phyloP scores from a whole-genome alignment of 192 early-diverging fungal genomes.

The Umbelopsis vinacea region DNA sequence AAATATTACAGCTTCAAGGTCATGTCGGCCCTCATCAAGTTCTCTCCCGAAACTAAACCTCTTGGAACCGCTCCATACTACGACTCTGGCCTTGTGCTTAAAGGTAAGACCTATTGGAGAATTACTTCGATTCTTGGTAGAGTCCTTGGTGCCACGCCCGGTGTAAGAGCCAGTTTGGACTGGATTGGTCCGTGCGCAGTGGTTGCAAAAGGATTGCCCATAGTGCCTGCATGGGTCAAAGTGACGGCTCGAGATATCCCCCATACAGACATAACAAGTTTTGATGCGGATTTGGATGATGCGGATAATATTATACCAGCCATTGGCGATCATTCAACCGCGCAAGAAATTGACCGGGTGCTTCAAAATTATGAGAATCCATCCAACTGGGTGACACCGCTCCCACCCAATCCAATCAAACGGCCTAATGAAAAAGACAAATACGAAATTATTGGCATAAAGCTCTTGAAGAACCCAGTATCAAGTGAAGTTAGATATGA shows the following conservation, averaged over 20 bases:
- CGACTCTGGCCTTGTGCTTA: not conserved
- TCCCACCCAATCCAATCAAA: not conserved
- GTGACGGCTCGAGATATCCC: not conserved
- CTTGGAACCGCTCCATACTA: not conserved
- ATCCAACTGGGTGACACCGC: not conserved
- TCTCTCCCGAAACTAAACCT: not conserved
- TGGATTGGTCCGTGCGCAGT: not conserved
- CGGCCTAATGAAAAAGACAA: not conserved
- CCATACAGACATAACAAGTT: not conserved
- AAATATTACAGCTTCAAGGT: not conserved
- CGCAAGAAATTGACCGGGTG: not conserved
- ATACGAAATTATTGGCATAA: not conserved
- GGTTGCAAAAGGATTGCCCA: not conserved
- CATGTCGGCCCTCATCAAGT: not conserved
- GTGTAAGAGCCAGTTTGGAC: not conserved
- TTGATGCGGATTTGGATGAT: not conserved
- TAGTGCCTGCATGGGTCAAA: not conserved
- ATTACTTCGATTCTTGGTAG: not conserved
- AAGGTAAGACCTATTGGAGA: not conserved
- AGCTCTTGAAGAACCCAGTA: not conserved
- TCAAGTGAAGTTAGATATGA: not conserved
- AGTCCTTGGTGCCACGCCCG: not conserved
- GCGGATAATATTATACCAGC: not conserved
- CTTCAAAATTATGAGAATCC: not conserved
- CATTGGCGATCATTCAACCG: not conserved